Base-by-base conservation (phyloP, 2,329 filamentous ascomycete genomes). In the Claviceps capensis region DNA sequence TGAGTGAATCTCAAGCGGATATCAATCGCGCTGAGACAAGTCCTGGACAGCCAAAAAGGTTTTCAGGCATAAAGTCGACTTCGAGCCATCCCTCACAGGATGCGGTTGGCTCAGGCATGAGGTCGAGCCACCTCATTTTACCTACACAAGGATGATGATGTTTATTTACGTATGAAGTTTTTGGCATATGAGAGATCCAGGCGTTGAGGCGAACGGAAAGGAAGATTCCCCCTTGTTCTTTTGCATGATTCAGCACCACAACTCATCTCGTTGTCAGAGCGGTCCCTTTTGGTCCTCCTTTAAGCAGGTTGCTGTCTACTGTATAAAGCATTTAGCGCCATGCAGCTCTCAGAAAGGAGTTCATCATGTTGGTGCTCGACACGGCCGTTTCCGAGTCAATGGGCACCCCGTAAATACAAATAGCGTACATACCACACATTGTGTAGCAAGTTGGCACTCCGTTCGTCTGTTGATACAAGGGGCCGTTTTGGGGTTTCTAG, bases 181-280 rank as follows among this genome's bases (percentile, higher is more conserved):
- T 55, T 52, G 53, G 53, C 47, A 49, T 54, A 57, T 22, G 40
- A 45, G 52, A 40, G 52, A 46, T 46, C 49, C 55, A 48, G 59
- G 58, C 59, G 58, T 61, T 60, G 38, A 55, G 22, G 56, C 53
- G 51, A 50, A 50, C 30, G 41, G 41, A 55, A 53, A 57, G 55
- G 52, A 57, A 52, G 58, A 65, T 63, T 58, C 64, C 64, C 59
- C 34, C 51, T 54, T 46, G 23, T 4, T 36, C 23, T 56, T 53
- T 55, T 45, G 22, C 30, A 37, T 37, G 41, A 37, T 9, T 14
- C 36, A 36, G 22, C 43, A 41, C 16, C 26, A 43, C 13, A 30
- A 36, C n/a, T 37, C 17, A 30, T 41, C 30, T 49, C 5, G 22
- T 44, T 9, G 16, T 41, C 17, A 36, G 17, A 43, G 14, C n/a